Percentiles rank a stretch among this genome's conserved stretches.
These are phyloP conservation scores for Cicer chorassanicum DNA, from an alignment of 306 rosid species.

Conservation along the genomic window DNA sequence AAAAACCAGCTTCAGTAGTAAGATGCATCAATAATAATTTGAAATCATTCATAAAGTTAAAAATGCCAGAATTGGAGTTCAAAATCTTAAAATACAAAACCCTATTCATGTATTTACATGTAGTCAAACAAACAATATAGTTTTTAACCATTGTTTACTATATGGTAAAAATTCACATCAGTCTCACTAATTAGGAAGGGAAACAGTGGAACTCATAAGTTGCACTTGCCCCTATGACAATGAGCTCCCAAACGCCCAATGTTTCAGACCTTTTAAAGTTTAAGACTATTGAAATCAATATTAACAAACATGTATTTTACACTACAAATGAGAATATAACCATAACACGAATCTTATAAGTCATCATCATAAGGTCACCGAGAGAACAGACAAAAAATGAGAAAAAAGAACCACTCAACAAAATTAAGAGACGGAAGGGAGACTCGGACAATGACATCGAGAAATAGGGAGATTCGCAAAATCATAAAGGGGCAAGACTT, in stretches of 20 bases:
- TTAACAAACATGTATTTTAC: not conserved
- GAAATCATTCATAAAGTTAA: constrained; percentile 22
- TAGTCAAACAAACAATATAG: not conserved
- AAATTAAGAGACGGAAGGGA: not conserved
- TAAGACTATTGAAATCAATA: not conserved
- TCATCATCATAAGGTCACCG: not conserved
- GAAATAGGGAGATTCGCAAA: not conserved
- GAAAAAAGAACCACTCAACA: not conserved
- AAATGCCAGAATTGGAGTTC: not conserved
- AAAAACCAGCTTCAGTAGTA: not conserved
- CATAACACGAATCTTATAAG: not conserved
- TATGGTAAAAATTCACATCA: not conserved
- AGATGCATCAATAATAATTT: not conserved
- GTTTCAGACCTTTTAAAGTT: not conserved
- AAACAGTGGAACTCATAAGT: not conserved
- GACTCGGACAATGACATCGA: not conserved
- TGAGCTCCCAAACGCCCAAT: not conserved
- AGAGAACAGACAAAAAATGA: not conserved
- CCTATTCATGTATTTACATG: not conserved
- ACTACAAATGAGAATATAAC: not conserved
- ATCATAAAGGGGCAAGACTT: not conserved
- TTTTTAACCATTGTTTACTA: not conserved
- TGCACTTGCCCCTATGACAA: not conserved
- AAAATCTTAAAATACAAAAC: not conserved
- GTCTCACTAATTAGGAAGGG: not conserved